A percentile compares a stretch with the other conserved stretches of the same genome.
phyloP scores from a whole-genome alignment of 2,329 filamentous ascomycete genomes.

The Ramularia endophylla region DNA sequence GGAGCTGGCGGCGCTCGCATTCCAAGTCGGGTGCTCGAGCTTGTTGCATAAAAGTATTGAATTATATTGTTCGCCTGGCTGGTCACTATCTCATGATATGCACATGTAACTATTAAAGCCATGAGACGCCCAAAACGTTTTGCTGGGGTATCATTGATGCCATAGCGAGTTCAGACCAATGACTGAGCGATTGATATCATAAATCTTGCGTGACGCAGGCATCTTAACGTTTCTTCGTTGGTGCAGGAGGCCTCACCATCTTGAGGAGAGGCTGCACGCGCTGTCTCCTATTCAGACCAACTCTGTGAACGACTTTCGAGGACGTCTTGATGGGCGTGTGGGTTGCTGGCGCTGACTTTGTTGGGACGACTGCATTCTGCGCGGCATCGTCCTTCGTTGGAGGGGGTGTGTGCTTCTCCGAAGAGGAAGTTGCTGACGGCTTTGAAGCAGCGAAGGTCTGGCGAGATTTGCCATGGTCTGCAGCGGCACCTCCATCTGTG shows the following conservation, averaged over 20 bases:
- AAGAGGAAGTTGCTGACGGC: no score
- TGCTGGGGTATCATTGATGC: no score
- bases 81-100: conserved; percentile 7
- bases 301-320: conserved; percentile 37
- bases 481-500: not conserved
- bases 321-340: conserved; percentile 17
- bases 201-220: not conserved
- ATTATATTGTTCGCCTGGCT: conserved; percentile 2
- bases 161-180: no score
- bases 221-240: conserved; percentile 9
- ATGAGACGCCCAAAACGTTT: no score
- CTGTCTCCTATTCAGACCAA: conserved; percentile 43
- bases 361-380: not conserved
- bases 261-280: conserved; percentile 41
- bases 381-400: conserved; percentile 6
- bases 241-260: conserved; percentile 15
- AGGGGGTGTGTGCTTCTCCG: no score
- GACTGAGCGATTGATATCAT: no score
- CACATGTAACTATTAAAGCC: no score
- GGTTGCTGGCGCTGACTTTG: conserved; percentile 4
- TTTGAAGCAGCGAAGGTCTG: conserved; percentile 1
- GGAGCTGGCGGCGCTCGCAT: conserved; percentile 16
- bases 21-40: conserved; percentile 12
- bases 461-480: not conserved
- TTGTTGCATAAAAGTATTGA: conserved; percentile 3